A percentile compares a stretch with the other conserved stretches of the same genome.
Conservation (phyloP, 345 rosid species). For the Draba incana region DNA sequence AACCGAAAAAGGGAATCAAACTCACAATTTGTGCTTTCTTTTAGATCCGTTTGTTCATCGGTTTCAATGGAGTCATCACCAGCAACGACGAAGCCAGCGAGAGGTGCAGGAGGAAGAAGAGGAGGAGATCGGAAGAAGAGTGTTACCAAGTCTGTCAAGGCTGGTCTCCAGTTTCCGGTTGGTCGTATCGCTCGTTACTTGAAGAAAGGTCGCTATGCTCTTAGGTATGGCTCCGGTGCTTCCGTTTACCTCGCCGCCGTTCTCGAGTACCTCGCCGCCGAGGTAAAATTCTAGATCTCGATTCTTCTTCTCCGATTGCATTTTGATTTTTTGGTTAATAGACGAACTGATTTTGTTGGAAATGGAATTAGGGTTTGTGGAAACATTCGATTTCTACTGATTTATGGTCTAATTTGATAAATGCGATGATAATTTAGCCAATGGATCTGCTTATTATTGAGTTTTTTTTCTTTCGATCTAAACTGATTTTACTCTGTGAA, state of each 20-base stretch:
- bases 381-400: no score
- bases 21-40: background rate
- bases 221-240: constrained; percentile 69
- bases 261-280: constrained; percentile 82
- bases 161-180: constrained; percentile 83
- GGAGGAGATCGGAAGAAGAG: constrained; percentile 67
- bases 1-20: background rate
- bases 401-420: no score
- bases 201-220: constrained; percentile 73
- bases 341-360: background rate
- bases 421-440: background rate
- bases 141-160: constrained; percentile 62
- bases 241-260: constrained; percentile 78
- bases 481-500: no score
- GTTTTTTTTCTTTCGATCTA: background rate
- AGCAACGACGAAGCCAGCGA: constrained; percentile 39
- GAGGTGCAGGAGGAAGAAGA: constrained; percentile 63
- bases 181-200: constrained; percentile 72
- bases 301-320: background rate
- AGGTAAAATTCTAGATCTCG: constrained; percentile 49
- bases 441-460: background rate
- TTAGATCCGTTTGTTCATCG: constrained; percentile 11
- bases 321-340: background rate
- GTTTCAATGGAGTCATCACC: constrained; percentile 51
- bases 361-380: constrained; percentile 26